phyloP scores from a whole-genome alignment of 1,139 yeast genomes.

The Kodamaea sp. region DNA sequence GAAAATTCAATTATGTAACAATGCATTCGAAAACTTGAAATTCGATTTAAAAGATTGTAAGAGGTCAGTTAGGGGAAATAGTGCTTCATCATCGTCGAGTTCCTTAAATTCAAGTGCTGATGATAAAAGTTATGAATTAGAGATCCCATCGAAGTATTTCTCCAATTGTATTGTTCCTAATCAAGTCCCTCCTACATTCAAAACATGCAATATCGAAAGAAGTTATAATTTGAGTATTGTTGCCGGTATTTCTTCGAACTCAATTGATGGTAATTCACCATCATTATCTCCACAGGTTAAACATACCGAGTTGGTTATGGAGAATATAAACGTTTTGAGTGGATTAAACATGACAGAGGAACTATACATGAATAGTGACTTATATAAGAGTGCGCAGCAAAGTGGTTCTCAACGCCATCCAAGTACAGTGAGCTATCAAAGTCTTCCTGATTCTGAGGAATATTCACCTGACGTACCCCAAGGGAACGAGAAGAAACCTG shows the following conservation, averaged over 20 bases:
- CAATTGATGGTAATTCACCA: constrained; percentile 6
- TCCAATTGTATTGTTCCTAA: constrained; percentile 47
- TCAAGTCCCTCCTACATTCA: constrained; percentile 51
- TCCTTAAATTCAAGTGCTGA: constrained; percentile 18
- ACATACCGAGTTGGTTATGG: constrained; percentile 26
- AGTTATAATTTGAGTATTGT: constrained; percentile 41
- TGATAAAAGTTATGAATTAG: constrained; percentile 37
- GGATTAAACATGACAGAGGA: constrained; percentile 31
- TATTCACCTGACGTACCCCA: neutral
- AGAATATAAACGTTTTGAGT: constrained; percentile 38
- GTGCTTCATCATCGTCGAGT: constrained; percentile 22
- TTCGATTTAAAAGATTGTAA: constrained; percentile 40
- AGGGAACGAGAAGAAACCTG: neutral
- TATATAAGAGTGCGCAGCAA: constrained; percentile 8
- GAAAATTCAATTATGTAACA: constrained; percentile 27
- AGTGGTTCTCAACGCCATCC: constrained; percentile 4
- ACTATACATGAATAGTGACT: constrained; percentile 6
- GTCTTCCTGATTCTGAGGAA: neutral
- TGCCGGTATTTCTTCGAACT: constrained; percentile 39
- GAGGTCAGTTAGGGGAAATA: constrained; percentile 13
- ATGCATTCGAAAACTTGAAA: constrained; percentile 32
- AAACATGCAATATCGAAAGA: constrained; percentile 54
- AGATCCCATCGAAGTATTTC: constrained; percentile 41
- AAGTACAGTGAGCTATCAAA: neutral
- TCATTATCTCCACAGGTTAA: constrained; percentile 20